Conservation (phyloP, 2,329 filamentous ascomycete genomes). For the Alternaria conjuncta region DNA sequence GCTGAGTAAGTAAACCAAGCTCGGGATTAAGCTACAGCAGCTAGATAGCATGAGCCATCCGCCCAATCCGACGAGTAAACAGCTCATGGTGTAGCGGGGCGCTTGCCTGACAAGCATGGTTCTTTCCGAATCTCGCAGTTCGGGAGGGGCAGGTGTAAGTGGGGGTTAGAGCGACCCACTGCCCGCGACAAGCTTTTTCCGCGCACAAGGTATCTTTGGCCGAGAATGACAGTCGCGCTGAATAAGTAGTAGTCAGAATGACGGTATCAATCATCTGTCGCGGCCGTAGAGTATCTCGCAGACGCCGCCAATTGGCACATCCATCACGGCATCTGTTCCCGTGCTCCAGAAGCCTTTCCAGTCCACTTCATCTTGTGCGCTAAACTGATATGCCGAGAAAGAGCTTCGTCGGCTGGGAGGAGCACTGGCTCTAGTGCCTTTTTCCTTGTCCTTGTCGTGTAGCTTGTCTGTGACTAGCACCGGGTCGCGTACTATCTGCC, state of each 20-base stretch:
- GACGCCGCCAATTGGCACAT: constrained; percentile 91
- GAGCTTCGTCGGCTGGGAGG: constrained; percentile 43
- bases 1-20: constrained; percentile 22
- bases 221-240: background rate
- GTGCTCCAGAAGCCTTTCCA: constrained; percentile 89
- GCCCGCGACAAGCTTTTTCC: constrained; percentile 24
- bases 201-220: background rate
- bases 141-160: constrained; percentile 26
- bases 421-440: constrained; percentile 50
- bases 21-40: constrained; percentile 10
- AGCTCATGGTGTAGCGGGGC: constrained; percentile 16
- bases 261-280: constrained; percentile 21
- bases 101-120: constrained; percentile 14
- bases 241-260: constrained; percentile 21
- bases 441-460: constrained; percentile 42
- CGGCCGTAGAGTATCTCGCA: constrained; percentile 92
- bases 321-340: constrained; percentile 96
- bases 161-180: constrained; percentile 22
- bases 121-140: constrained; percentile 28
- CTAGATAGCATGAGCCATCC: constrained; percentile 11
- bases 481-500: constrained; percentile 57
- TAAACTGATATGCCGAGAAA: constrained; percentile 45
- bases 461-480: constrained; percentile 25
- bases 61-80: constrained; percentile 14
- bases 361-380: constrained; percentile 58